Evolutionary conservation across 495 filamentous ascomycete genomes (phyloP).

Genomic region (Penicillium cosmopolitanum): DNA sequence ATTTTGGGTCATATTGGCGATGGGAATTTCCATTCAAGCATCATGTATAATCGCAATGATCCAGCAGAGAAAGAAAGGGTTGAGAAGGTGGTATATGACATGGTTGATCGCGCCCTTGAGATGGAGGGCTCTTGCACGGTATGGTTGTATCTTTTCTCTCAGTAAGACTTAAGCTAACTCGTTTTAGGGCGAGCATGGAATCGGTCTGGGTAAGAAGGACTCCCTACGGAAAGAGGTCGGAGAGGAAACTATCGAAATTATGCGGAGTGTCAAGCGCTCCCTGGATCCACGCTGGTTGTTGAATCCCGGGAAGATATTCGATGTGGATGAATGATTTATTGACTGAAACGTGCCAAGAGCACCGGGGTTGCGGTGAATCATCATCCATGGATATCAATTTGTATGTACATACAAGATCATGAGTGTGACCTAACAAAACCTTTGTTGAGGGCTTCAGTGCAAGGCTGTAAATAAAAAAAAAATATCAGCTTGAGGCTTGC

Average conservation of each 20-base stretch:
- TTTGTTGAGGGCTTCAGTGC: too few species aligned
- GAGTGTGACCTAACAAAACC: too few species aligned
- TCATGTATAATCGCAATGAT: constrained; percentile 76
- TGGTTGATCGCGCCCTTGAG: constrained; percentile 84
- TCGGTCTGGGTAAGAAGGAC: constrained; percentile 87
- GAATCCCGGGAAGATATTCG: constrained; percentile 92
- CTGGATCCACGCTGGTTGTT: constrained; percentile 89
- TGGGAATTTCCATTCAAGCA: constrained; percentile 90
- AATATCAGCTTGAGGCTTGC: not conserved
- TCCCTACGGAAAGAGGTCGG: constrained; percentile 83
- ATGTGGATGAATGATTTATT: constrained; percentile 35
- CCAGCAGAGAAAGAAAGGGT: constrained; percentile 71
- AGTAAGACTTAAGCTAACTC: constrained; percentile 16
- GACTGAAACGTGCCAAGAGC: too few species aligned
- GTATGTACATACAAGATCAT: not conserved
- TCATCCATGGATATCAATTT: not conserved
- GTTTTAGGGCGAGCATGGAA: constrained; percentile 76
- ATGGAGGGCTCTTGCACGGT: constrained; percentile 93
- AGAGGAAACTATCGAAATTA: constrained; percentile 75
- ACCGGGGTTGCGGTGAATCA: too few species aligned
- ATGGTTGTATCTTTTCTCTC: constrained; percentile 15
- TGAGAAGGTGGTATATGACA: constrained; percentile 79
- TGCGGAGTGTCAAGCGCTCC: constrained; percentile 82
- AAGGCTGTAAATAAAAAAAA: not conserved
- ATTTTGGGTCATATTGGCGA: constrained; percentile 87